phyloP scores from a whole-genome alignment of 1,284 basidiomycete genomes.

The Paramarasmius palmivorus region DNA sequence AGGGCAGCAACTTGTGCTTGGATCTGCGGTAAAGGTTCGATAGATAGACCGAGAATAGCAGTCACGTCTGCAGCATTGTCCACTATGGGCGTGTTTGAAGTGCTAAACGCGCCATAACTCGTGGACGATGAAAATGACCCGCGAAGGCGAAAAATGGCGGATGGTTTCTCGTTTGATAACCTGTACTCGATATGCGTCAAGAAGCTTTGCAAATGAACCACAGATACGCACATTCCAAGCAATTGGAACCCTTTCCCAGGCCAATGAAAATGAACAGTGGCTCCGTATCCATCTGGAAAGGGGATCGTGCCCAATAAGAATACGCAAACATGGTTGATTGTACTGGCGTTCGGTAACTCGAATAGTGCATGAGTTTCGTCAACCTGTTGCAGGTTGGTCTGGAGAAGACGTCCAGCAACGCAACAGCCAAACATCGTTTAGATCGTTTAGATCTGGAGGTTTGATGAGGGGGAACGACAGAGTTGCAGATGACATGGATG shows the following conservation, averaged over 20 bases:
- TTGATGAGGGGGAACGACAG: not conserved
- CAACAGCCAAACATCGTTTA: constrained; percentile 69
- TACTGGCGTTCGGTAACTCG: constrained; percentile 72
- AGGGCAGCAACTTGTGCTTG: constrained; percentile 51
- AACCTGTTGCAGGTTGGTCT: constrained; percentile 75
- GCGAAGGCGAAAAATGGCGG: constrained; percentile 86
- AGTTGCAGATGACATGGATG: not conserved
- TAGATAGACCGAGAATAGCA: constrained; percentile 70
- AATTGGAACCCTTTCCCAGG: constrained; percentile 88
- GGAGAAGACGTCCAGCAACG: constrained; percentile 73
- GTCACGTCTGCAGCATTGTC: constrained; percentile 45
- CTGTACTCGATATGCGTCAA: constrained; percentile 46
- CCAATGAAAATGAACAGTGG: constrained; percentile 89
- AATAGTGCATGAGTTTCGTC: constrained; percentile 88
- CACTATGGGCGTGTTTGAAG: constrained; percentile 29
- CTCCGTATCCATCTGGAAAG: constrained; percentile 88
- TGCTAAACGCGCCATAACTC: constrained; percentile 56
- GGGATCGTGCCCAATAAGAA: constrained; percentile 86
- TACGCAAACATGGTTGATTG: constrained; percentile 89
- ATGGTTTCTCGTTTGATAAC: constrained; percentile 90
- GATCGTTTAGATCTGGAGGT: not conserved
- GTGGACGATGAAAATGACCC: constrained; percentile 60
- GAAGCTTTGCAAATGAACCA: too few species aligned
- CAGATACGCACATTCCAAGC: constrained; percentile 77
- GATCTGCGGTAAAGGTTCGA: constrained; percentile 66